Percentiles rank a stretch among this genome's conserved stretches.
phyloP scores from a whole-genome alignment of 805 yeast genomes.

The Millerago galiae region DNA sequence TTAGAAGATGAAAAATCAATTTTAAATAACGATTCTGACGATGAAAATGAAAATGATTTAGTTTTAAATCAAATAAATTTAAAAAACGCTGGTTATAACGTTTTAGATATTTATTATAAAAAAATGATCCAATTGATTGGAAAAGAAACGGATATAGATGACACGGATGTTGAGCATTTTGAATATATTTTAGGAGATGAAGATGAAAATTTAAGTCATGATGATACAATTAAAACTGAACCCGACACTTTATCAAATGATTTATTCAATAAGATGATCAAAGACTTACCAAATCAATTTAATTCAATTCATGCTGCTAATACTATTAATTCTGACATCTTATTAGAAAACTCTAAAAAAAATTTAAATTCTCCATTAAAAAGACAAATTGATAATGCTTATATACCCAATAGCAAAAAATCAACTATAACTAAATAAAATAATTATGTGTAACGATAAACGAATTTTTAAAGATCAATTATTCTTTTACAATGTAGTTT shows the following conservation, averaged over 20 bases:
- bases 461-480: not conserved
- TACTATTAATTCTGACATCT: no score
- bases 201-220: not conserved
- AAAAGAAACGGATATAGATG: constrained; percentile 13
- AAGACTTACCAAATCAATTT: not conserved
- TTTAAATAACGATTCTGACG: constrained; percentile 1
- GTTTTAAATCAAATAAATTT: constrained; percentile 13
- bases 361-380: constrained; percentile 9
- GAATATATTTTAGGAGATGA: constrained; percentile 9
- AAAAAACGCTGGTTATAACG: constrained; percentile 31
- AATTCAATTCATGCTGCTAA: not conserved
- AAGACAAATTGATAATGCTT: constrained; percentile 10
- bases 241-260: constrained; percentile 26
- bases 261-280: not conserved
- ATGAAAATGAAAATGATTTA: constrained; percentile 4
- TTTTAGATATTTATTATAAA: constrained; percentile 41
- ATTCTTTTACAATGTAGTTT: not conserved
- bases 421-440: not conserved
- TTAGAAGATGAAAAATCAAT: constrained; percentile 10
- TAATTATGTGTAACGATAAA: constrained; percentile 1
- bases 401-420: constrained; percentile 5
- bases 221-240: constrained; percentile 15
- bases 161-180: constrained; percentile 5
- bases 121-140: constrained; percentile 48
- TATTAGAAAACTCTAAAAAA: no score